Conservation (phyloP, 371 early-diverging fungal genomes). For the Mucor indicus region DNA sequence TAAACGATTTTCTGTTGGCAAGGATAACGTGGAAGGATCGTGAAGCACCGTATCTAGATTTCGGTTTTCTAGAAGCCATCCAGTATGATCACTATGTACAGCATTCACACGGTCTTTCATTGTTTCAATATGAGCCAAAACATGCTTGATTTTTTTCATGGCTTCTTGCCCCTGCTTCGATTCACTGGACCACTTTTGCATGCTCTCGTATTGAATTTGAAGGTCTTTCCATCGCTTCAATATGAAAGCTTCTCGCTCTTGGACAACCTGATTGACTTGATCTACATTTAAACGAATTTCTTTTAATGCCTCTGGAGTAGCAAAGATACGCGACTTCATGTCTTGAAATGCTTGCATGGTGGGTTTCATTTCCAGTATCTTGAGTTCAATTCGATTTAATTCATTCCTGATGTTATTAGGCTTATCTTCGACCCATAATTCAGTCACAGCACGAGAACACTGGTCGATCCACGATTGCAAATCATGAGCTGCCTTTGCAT, state of each 20-base stretch:
- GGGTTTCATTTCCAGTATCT: conserved; percentile 30
- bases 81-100: conserved; percentile 24
- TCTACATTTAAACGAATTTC: conserved; percentile 24
- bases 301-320: too few relatives aligned
- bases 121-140: conserved; percentile 37
- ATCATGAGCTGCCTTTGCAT: conserved; percentile 37
- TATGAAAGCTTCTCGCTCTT: conserved; percentile 25
- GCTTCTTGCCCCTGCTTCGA: conserved; percentile 35
- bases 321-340: conserved; percentile 30
- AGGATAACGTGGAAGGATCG: conserved; percentile 30
- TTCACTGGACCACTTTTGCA: conserved; percentile 18
- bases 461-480: conserved; percentile 40
- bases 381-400: conserved; percentile 33
- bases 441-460: conserved; percentile 36
- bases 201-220: conserved; percentile 23
- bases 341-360: conserved; percentile 38
- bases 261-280: conserved; percentile 22
- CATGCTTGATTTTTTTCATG: conserved; percentile 43
- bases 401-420: conserved; percentile 32
- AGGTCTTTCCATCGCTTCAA: conserved; percentile 38
- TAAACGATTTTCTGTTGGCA: conserved; percentile 46
- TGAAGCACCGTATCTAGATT: conserved; percentile 23
- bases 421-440: too few relatives aligned
- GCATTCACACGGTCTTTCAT: conserved; percentile 39
- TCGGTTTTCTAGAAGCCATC: conserved; percentile 16